These are phyloP conservation scores for Aristolochia contorta DNA, from an alignment of 164 flowering plant genomes.

Conservation along the genomic window DNA sequence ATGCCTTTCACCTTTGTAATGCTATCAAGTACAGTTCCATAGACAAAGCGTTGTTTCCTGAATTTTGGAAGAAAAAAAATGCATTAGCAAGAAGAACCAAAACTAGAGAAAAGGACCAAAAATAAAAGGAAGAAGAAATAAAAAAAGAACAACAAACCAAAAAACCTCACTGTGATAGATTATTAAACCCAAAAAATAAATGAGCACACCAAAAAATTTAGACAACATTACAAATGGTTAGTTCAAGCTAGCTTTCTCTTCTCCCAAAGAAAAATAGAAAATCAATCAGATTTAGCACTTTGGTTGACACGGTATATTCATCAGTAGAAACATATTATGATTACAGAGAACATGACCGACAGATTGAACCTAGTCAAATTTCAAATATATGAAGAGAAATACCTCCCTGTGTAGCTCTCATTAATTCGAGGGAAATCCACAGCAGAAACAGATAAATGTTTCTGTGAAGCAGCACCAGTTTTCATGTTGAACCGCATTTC, in stretches of 20 bases:
- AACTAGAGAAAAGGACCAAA: neutral
- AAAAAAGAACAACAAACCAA: too few relatives aligned
- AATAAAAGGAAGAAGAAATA: neutral
- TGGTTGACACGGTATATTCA: too few relatives aligned
- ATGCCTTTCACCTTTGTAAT: conserved; percentile 74
- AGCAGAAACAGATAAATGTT: conserved; percentile 63
- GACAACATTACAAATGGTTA: too few relatives aligned
- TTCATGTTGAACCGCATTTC: conserved; percentile 94
- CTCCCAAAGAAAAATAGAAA: too few relatives aligned
- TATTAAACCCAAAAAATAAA: too few relatives aligned
- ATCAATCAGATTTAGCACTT: too few relatives aligned
- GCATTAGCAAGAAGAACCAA: conserved; percentile 1
- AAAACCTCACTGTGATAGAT: too few relatives aligned
- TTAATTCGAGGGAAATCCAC: conserved; percentile 92
- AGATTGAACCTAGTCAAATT: too few relatives aligned
- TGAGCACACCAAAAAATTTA: too few relatives aligned
- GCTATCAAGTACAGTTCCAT: conserved; percentile 66
- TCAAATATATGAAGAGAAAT: neutral
- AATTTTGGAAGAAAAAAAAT: conserved; percentile 42
- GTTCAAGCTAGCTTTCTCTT: too few relatives aligned
- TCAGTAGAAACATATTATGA: too few relatives aligned
- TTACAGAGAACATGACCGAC: too few relatives aligned
- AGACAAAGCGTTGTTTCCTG: conserved; percentile 87
- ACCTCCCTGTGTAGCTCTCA: conserved; percentile 91
- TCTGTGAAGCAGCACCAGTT: conserved; percentile 80